A percentile compares a stretch with the other conserved stretches of the same genome.
phyloP scores from a whole-genome alignment of 2,329 filamentous ascomycete genomes.

The Alternaria dauci region DNA sequence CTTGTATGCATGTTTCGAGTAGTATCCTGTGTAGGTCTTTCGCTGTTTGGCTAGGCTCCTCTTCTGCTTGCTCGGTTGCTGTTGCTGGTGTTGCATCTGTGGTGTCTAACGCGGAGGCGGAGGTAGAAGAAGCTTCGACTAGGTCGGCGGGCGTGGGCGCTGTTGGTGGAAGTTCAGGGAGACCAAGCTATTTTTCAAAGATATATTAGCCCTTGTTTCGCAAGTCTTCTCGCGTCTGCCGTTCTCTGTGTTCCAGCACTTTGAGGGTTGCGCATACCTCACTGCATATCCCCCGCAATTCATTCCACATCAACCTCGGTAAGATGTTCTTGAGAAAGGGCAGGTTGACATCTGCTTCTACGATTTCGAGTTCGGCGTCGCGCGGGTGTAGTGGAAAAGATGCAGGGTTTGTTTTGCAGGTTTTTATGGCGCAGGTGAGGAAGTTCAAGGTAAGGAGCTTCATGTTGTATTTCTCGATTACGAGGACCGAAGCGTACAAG shows the following conservation, averaged over 20 bases:
- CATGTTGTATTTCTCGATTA: constrained; percentile 63
- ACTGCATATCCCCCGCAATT: constrained; percentile 74
- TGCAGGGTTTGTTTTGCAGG: constrained; percentile 81
- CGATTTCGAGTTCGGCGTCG: constrained; percentile 87
- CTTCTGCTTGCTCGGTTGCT: constrained; percentile 62
- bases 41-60: constrained; percentile 72
- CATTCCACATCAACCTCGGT: constrained; percentile 87
- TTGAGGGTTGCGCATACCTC: constrained; percentile 65
- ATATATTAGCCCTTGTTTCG: background rate
- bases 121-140: constrained; percentile 19
- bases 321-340: constrained; percentile 85
- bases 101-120: constrained; percentile 8
- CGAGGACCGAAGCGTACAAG: background rate
- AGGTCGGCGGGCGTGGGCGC: constrained; percentile 46
- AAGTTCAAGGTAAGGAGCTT: constrained; percentile 97
- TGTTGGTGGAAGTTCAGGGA: constrained; percentile 70
- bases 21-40: constrained; percentile 82
- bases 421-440: constrained; percentile 92
- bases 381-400: constrained; percentile 93
- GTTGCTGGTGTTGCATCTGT: constrained; percentile 46
- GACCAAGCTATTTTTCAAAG: constrained; percentile 69
- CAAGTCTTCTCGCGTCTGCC: background rate
- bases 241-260: background rate
- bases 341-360: constrained; percentile 82
- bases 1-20: constrained; percentile 86